Base-by-base conservation (phyloP, 331 rosid species). In the Spiraea crenata region DNA sequence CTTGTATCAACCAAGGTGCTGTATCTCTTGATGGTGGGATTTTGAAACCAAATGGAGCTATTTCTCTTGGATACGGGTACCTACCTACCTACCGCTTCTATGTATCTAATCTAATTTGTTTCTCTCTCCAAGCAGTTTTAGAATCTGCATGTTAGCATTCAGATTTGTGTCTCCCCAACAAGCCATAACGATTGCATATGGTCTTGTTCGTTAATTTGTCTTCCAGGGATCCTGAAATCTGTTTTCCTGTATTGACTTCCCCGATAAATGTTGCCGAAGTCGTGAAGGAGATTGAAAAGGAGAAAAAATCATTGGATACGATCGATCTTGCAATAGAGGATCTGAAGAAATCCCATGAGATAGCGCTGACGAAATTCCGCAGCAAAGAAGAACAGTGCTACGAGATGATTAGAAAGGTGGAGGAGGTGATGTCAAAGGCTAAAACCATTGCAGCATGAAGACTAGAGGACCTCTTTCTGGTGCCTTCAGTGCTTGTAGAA, bases 21-120 rank as follows among this genome's bases (percentile, higher is more conserved):
- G 80, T 91, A 31, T 91, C 97, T 35, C 67, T 89, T 39, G 97
- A 89, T 77, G 96, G 96, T 39, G 91, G 96, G 48, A 87, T 91
- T 63, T 42, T 89, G 9, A 82, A 82, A 63, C 85, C 86, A 46
- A 79, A 51, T 61, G 91, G 91, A 76, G 38, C 73, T 8, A 44
- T 82, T 50, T 80, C 88, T 75, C 75, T 85, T 57, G 96, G 96
- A 63, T 57, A 38, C 40, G 82, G 92, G 97, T 91, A 77, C 9
- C 17, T 20, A 6, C 7, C 57, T 57, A 50, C 16, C 38, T 10
- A 25, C 37, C 9, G n/a, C n/a, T 5, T 19, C 35, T 9, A 16
- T 11, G 9, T 38, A 17, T n/a, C 19, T 15, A 2, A 2, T 4
- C 59, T n/a, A 48, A 9, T 16, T 40, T 11, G 15, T 5, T 10